Percentiles rank a stretch among this genome's conserved stretches.
Evolutionary conservation across 2,329 filamentous ascomycete species (phyloP).

Genomic region (Paecilomyces sp.): DNA sequence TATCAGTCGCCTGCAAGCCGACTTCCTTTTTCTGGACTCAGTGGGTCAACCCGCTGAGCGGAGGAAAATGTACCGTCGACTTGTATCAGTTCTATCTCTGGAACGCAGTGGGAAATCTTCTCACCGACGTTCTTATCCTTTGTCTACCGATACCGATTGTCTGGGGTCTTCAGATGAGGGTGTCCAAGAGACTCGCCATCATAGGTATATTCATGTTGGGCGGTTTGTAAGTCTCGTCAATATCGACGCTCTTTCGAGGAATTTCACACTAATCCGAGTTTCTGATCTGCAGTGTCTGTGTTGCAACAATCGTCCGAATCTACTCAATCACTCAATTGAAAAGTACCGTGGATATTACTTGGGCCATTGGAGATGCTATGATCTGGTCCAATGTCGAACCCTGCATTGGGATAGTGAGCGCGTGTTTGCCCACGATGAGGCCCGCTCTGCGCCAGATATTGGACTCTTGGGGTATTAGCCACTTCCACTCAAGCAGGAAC

Average conservation of each 20-base stretch:
- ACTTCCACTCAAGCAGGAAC: neutral
- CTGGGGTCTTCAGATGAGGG: slow-evolving; percentile 20
- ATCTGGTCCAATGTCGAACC: slow-evolving; percentile 28
- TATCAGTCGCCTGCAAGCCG: neutral
- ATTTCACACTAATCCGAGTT: neutral
- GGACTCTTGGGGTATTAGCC: neutral
- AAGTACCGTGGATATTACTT: slow-evolving; percentile 31
- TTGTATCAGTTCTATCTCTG: slow-evolving; percentile 14
- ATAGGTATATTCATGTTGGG: slow-evolving; percentile 23
- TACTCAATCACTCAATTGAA: slow-evolving; percentile 35
- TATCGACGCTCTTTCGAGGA: neutral
- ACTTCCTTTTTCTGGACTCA: neutral
- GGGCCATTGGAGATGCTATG: slow-evolving; percentile 21
- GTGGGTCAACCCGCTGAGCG: slow-evolving; percentile 1
- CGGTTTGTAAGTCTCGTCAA: slow-evolving; percentile 17
- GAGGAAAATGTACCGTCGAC: slow-evolving; percentile 20
- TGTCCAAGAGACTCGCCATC: slow-evolving; percentile 18
- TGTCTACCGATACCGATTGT: slow-evolving; percentile 22
- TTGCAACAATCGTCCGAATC: slow-evolving; percentile 38
- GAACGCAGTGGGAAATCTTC: slow-evolving; percentile 20
- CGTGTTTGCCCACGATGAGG: slow-evolving; percentile 27
- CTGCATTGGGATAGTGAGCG: slow-evolving; percentile 29
- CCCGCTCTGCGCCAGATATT: slow-evolving; percentile 27
- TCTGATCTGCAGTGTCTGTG: slow-evolving; percentile 18
- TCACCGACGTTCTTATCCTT: slow-evolving; percentile 24